Base-by-base conservation (phyloP, 148 eudicot genomes). In the Amaranthus cruentus region DNA sequence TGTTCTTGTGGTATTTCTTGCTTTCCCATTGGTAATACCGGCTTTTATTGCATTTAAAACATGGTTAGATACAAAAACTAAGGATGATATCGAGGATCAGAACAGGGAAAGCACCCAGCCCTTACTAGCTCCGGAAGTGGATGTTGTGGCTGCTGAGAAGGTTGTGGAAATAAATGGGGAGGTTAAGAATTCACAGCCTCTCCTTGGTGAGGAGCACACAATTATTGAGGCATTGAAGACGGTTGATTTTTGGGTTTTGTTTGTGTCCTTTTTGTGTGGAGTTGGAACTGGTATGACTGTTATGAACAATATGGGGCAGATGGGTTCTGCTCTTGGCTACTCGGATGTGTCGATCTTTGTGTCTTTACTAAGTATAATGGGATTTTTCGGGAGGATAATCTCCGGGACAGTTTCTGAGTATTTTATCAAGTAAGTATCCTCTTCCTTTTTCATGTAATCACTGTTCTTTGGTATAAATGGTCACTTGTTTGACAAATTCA, bases 301-400 rank as follows among this genome's bases (percentile, higher is more conserved):
- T 83, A 88, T 85, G 87, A 95, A 95, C 70, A 95, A 95, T 58
- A 84, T 91, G 90, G 99, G 96, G 9, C 99, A 95, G 75, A 95
- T 95, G 97, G 99, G 96, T 9, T 55, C 88, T 56, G 84, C 99
- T 9, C 90, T 95, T n/a, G 99, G 99, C 55, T 95, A 91, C 66
- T 58, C 75, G 6, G 99, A 95, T 49, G 99, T 90, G 5, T 91
- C 97, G 0, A 87, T 95, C 6, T 95, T 95, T 49, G 93, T 95
- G 18, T 95, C 99, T 0, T 88, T 95, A 0, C 89, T 85, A 46
- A 95, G 99, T 80, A 91, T 95, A 3, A 85, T 81, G 82, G 99
- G 99, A 15, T 95, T 95, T 63, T 95, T 95, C 9, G 99, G 99
- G 11, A 84, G 99, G 68, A 91, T 95, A 9, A 63, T 85, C 4